Evolutionary conservation across 805 yeast genomes (phyloP).

Genomic region (Ogataea nakhonphanomensis): DNA sequence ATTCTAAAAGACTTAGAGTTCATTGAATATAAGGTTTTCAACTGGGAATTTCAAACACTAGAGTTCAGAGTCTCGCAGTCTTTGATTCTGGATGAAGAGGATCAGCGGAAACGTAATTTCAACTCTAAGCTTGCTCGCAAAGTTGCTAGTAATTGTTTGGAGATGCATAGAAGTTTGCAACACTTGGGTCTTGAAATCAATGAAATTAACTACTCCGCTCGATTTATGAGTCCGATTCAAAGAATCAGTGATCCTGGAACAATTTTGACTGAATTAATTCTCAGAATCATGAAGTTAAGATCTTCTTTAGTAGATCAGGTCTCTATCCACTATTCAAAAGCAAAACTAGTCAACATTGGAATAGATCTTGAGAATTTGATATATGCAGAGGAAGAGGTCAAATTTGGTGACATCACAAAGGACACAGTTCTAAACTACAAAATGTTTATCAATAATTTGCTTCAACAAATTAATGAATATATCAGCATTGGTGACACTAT

Average conservation of each 20-base stretch:
- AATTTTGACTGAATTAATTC: slow-evolving; percentile 40
- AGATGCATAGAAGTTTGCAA: slow-evolving; percentile 40
- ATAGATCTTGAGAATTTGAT: slow-evolving; percentile 48
- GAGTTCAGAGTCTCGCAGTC: slow-evolving; percentile 42
- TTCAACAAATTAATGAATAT: slow-evolving; percentile 55
- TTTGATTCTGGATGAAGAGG: slow-evolving; percentile 20
- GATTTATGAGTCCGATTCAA: slow-evolving; percentile 41
- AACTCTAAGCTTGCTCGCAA: slow-evolving; percentile 53
- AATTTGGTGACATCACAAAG: slow-evolving; percentile 33
- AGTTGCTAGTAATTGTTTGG: slow-evolving; percentile 49
- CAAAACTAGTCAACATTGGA: slow-evolving; percentile 63
- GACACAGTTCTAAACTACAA: slow-evolving; percentile 50
- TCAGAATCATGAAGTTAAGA: slow-evolving; percentile 47
- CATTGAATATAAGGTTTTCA: slow-evolving; percentile 42
- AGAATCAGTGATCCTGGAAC: slow-evolving; percentile 53
- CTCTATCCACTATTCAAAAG: slow-evolving; percentile 59
- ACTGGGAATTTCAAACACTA: slow-evolving; percentile 55
- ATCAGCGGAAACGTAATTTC: slow-evolving; percentile 37
- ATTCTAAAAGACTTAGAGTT: slow-evolving; percentile 49
- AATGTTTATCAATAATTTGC: slow-evolving; percentile 53
- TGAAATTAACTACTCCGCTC: slow-evolving; percentile 42
- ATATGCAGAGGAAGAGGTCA: slow-evolving; percentile 21
- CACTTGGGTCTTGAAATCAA: slow-evolving; percentile 45
- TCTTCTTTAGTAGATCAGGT: slow-evolving; percentile 50
- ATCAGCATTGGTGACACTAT: slow-evolving; percentile 51